A percentile compares a stretch with the other conserved stretches of the same genome.
Evolutionary conservation across 2,329 filamentous ascomycete species (phyloP).

Genomic region (Fusarium redolens): DNA sequence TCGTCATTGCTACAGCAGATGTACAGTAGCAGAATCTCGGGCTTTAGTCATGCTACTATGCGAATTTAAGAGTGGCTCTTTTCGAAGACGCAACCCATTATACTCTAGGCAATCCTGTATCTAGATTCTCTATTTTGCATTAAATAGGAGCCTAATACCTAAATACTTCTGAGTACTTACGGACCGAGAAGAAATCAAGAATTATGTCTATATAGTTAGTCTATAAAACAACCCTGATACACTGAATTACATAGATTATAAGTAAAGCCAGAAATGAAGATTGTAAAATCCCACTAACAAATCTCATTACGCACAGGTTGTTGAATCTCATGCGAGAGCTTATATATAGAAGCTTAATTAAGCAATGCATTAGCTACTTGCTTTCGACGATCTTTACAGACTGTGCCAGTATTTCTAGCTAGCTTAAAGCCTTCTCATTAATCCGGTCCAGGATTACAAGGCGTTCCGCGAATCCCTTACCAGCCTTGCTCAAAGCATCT

Average conservation of each 20-base stretch:
- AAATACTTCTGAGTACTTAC: too few species aligned
- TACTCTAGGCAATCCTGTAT: too few species aligned
- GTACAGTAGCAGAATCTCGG: background rate
- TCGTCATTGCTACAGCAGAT: background rate
- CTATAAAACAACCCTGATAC: too few species aligned
- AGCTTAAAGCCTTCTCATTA: background rate
- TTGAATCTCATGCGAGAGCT: background rate
- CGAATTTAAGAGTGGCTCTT: background rate
- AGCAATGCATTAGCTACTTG: background rate
- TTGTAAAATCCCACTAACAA: background rate
- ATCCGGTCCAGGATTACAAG: background rate
- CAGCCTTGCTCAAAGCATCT: background rate
- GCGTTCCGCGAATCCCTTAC: background rate
- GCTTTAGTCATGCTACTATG: too few species aligned
- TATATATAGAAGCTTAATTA: background rate
- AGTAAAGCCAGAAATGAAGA: background rate
- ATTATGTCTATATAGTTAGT: too few species aligned
- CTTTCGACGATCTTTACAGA: fast-evolving
- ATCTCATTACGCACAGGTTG: background rate
- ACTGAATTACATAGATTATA: too few species aligned
- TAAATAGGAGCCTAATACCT: too few species aligned
- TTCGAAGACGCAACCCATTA: fast-evolving
- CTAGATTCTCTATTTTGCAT: too few species aligned
- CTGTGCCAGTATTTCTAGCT: background rate
- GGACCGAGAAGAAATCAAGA: too few species aligned